Evolutionary conservation across 139 green algal genomes (phyloP).

Genomic region (Ettlia oleoabundans): DNA sequence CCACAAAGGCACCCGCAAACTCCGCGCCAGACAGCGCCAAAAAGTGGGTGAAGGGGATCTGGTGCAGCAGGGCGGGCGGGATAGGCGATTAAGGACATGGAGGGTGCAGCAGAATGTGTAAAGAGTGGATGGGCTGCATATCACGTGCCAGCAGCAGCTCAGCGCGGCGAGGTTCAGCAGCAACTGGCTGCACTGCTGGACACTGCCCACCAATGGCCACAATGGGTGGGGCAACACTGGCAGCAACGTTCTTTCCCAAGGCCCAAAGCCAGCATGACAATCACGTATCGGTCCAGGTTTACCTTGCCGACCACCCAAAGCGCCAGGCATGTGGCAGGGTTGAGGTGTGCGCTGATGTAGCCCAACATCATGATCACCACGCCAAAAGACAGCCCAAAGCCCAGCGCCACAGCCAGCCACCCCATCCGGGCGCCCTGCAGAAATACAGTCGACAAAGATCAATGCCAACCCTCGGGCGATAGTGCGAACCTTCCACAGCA

Average conservation of each 20-base stretch:
- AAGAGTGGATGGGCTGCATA: too few species aligned
- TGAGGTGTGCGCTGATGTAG: constrained; percentile 47
- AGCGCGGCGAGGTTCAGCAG: too few species aligned
- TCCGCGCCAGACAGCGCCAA: constrained; percentile 44
- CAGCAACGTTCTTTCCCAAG: too few species aligned
- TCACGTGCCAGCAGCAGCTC: too few species aligned
- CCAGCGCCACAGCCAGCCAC: constrained; percentile 39
- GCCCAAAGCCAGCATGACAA: too few species aligned
- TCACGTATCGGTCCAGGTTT: background rate
- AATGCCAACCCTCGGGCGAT: too few species aligned
- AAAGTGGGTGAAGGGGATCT: constrained; percentile 38
- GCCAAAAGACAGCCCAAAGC: constrained; percentile 49
- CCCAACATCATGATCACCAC: constrained; percentile 37
- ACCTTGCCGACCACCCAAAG: constrained; percentile 37
- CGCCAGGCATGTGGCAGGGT: constrained; percentile 40
- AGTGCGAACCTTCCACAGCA: too few species aligned
- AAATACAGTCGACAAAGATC: too few species aligned
- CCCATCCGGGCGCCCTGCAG: constrained; percentile 34
- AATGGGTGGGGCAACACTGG: too few species aligned
- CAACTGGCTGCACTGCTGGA: too few species aligned
- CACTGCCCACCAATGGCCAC: too few species aligned
- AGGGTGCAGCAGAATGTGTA: background rate
- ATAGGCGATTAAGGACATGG: background rate
- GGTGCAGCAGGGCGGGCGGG: background rate
- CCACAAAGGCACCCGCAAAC: constrained; percentile 59